Evolutionary conservation across 2,329 filamentous ascomycete species (phyloP), one percentile per base, ranked within the genome.

Genomic region (Botryosphaeria dothidea): DNA sequence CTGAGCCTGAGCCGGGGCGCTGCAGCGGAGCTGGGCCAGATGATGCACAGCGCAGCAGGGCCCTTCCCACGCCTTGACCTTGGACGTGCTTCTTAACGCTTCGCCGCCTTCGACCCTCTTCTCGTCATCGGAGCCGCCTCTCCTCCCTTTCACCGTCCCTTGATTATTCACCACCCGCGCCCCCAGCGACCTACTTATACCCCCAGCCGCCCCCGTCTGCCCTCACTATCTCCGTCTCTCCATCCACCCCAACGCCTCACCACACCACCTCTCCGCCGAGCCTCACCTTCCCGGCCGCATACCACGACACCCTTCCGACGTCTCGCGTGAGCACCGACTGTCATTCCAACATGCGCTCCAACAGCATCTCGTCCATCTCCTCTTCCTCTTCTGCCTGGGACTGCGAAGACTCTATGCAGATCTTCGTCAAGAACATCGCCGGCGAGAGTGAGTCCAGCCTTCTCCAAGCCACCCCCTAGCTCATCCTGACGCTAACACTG

Each of bases 361-460:
- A 62, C 71, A 78, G 76, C 75, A 75, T 80, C 71, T 76, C 76
- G 65, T 81, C 77, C 73, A 71, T 79, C 71, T 77, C 75, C 71
- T 79, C 78, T 36, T 69, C 73, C 56, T 74, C 74, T 66, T 77
- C 76, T 52, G 78, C 78, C 36, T 72, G 74, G 45, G 81, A 84
- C 65, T 71, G 76, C 56, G 80, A 82, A 62, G 80, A 84, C 60
- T 85, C 80, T 43, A 86, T 86, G 78, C 84, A 86, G 73, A 85
- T 88, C 76, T 87, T 88, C 76, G 82, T 88, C 75, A 87, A 86
- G 78, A 83, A 83, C 72, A 77, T 86, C 57, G 80, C 83, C 38
- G 85, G 85, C 69, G 81, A 83, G 74, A 87, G 86, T 88, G 79
- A 75, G 84, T 78, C 43, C 43, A 41, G 45, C 58, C 62, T 21